Evolutionary conservation across 116 monocot species (phyloP).

Genomic region (Posidonia oceanica): DNA sequence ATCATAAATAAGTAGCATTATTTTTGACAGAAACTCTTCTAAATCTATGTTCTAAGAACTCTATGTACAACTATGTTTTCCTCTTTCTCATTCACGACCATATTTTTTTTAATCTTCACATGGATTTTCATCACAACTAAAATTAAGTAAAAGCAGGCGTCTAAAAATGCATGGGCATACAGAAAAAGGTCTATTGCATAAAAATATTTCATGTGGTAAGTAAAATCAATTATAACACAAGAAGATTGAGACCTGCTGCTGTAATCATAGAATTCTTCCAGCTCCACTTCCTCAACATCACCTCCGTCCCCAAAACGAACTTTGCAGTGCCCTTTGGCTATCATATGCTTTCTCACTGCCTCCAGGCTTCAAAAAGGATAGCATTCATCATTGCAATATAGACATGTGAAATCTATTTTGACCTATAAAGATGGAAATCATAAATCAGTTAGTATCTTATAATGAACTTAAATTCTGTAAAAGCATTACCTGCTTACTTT

Average conservation of each 20-base stretch:
- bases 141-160: too few relatives aligned
- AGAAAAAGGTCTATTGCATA: background rate
- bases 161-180: background rate
- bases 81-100: too few relatives aligned
- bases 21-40: too few relatives aligned
- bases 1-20: too few relatives aligned
- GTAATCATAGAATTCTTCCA: constrained; percentile 94
- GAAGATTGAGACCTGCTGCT: constrained; percentile 49
- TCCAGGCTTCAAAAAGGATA: constrained; percentile 89
- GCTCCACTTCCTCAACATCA: constrained; percentile 83
- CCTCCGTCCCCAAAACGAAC: constrained; percentile 83
- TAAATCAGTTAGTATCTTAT: background rate
- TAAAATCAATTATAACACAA: background rate
- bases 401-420: constrained; percentile 70
- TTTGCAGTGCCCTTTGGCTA: constrained; percentile 87
- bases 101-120: too few relatives aligned
- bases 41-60: too few relatives aligned
- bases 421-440: constrained; percentile 24
- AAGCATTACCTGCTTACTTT: constrained; percentile 28
- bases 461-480: background rate
- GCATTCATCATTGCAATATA: constrained; percentile 84
- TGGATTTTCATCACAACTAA: too few relatives aligned
- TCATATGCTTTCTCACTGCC: constrained; percentile 96
- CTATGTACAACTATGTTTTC: too few relatives aligned
- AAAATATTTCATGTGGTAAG: background rate